Conservation (phyloP, 2,329 filamentous ascomycete species). For the Fusarium sublunatum region DNA sequence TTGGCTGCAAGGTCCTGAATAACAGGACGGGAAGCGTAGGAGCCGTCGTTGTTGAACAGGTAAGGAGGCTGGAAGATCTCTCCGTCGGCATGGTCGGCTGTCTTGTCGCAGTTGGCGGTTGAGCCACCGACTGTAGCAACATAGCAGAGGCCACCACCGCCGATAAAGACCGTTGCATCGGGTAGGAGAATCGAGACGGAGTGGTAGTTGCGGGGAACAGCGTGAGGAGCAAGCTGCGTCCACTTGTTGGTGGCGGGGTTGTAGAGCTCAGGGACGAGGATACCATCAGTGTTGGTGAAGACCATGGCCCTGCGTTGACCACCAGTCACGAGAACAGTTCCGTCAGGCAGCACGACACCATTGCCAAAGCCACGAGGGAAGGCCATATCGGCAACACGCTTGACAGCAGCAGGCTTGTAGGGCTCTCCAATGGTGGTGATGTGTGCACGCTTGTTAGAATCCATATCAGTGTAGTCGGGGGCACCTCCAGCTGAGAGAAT, state of each 20-base stretch:
- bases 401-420: constrained; percentile 26
- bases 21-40: constrained; percentile 48
- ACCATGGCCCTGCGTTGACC: constrained; percentile 53
- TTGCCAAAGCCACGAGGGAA: constrained; percentile 57
- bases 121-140: constrained; percentile 45
- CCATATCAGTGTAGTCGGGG: constrained; percentile 54
- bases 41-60: constrained; percentile 60
- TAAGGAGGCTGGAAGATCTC: constrained; percentile 68
- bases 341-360: constrained; percentile 58
- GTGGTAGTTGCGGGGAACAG: constrained; percentile 62
- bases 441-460: constrained; percentile 57
- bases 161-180: constrained; percentile 62
- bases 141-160: constrained; percentile 65
- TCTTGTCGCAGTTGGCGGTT: constrained; percentile 43
- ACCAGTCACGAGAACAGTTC: constrained; percentile 55
- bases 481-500: constrained; percentile 63
- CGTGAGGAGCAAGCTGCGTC: constrained; percentile 51
- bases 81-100: constrained; percentile 63
- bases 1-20: constrained; percentile 14
- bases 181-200: constrained; percentile 60
- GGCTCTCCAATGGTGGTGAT: constrained; percentile 58
- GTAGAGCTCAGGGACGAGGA: constrained; percentile 59
- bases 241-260: constrained; percentile 56
- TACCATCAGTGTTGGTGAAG: constrained; percentile 58
- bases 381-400: constrained; percentile 48